phyloP scores from a whole-genome alignment of 1,284 basidiomycete genomes.

The Exobasidium rhododendri region DNA sequence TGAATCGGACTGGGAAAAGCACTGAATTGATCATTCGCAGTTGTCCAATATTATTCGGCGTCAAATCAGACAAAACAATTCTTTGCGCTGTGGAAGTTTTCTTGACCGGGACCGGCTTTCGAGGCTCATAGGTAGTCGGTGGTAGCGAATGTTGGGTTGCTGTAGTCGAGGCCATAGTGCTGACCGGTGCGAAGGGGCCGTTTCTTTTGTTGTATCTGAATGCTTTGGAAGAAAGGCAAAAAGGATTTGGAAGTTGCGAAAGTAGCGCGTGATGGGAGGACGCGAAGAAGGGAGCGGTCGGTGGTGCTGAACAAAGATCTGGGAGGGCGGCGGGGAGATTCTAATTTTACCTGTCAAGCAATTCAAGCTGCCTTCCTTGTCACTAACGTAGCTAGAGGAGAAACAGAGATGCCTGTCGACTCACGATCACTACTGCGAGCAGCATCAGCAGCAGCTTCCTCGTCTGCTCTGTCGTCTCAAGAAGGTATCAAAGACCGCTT shows the following conservation, averaged over 20 bases:
- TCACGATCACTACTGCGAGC: slow-evolving; percentile 9
- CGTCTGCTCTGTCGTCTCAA: not conserved
- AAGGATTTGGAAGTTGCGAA: not conserved
- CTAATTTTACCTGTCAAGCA: too few species aligned
- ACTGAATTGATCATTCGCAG: slow-evolving; percentile 50
- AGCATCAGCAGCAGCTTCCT: not conserved
- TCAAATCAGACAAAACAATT: slow-evolving; percentile 40
- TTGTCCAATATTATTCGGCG: slow-evolving; percentile 52
- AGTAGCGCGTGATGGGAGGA: not conserved
- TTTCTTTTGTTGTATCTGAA: not conserved
- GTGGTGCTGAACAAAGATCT: too few species aligned
- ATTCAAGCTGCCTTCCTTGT: too few species aligned
- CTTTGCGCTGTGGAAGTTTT: slow-evolving; percentile 17
- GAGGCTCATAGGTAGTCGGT: slow-evolving; percentile 33
- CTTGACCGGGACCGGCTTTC: slow-evolving; percentile 28
- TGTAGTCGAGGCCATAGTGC: not conserved
- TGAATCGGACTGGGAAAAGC: slow-evolving; percentile 50
- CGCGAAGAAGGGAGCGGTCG: slow-evolving; percentile 1
- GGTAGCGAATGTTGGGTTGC: slow-evolving; percentile 26
- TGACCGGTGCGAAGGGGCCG: too few species aligned
- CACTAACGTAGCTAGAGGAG: not conserved
- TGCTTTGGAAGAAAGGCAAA: not conserved
- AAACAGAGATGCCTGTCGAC: slow-evolving; percentile 3
- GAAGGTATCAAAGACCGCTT: not conserved
- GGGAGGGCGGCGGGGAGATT: too few species aligned